Evolutionary conservation across 2,329 filamentous ascomycete species (phyloP).

Genomic region (Graphilbum fragrans): DNA sequence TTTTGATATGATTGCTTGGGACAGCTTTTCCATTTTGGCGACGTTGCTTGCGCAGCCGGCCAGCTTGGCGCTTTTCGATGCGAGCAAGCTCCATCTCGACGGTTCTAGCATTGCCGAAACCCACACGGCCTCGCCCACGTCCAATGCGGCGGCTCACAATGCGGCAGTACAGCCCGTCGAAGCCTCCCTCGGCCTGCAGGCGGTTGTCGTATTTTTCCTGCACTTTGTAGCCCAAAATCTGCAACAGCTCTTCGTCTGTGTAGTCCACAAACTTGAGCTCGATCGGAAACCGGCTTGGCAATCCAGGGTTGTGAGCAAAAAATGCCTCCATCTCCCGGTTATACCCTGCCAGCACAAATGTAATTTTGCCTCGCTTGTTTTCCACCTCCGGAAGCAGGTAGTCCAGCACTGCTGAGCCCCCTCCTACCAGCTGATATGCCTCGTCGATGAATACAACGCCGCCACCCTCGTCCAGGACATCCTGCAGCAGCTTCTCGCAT

Average conservation of each 20-base stretch:
- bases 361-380: constrained; percentile 55
- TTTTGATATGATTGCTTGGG: too few species aligned
- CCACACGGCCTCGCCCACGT: constrained; percentile 46
- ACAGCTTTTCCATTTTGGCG: constrained; percentile 15
- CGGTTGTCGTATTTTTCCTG: constrained; percentile 34
- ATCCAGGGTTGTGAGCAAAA: constrained; percentile 61
- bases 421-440: constrained; percentile 59
- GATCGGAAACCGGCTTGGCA: constrained; percentile 57
- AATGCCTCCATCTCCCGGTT: constrained; percentile 64
- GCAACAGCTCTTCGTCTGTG: constrained; percentile 47
- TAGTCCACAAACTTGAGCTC: constrained; percentile 60
- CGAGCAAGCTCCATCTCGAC: constrained; percentile 42
- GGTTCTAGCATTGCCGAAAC: constrained; percentile 62
- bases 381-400: constrained; percentile 62
- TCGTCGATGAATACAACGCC: constrained; percentile 71
- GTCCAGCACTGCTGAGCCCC: constrained; percentile 53
- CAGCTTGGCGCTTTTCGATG: constrained; percentile 35
- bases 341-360: constrained; percentile 65
- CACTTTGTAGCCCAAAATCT: constrained; percentile 46
- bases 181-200: constrained; percentile 50
- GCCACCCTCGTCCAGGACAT: constrained; percentile 44
- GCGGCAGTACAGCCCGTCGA: constrained; percentile 47
- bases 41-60: constrained; percentile 37
- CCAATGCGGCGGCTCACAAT: constrained; percentile 52
- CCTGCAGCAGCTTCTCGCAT: constrained; percentile 43